A percentile compares a stretch with the other conserved stretches of the same genome.
Evolutionary conservation across 2,329 filamentous ascomycete genomes (phyloP).

Genomic region (Alternaria angustiovoidea): DNA sequence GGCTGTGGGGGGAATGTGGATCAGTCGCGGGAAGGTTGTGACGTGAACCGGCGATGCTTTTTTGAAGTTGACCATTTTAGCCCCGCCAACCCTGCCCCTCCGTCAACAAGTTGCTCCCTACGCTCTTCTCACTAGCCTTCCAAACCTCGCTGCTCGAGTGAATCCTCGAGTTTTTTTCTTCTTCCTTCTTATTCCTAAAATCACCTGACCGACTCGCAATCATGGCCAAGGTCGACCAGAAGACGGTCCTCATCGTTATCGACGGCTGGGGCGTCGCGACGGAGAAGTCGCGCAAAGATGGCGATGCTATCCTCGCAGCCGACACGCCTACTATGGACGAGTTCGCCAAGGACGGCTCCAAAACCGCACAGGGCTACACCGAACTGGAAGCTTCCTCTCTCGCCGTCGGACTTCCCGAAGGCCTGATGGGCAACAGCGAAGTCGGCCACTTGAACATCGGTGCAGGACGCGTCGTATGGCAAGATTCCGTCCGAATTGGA

Average conservation of each 20-base stretch:
- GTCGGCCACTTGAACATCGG: slow-evolving; percentile 99
- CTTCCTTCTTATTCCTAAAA: neutral
- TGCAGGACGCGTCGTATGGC: slow-evolving; percentile 96
- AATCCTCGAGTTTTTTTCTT: neutral
- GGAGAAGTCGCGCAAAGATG: slow-evolving; percentile 80
- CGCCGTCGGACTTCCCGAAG: slow-evolving; percentile 93
- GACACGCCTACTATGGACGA: slow-evolving; percentile 95
- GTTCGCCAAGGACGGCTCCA: slow-evolving; percentile 71
- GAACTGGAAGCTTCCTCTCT: slow-evolving; percentile 95
- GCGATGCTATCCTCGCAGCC: slow-evolving; percentile 94
- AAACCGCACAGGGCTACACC: slow-evolving; percentile 83
- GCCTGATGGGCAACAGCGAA: slow-evolving; percentile 98
- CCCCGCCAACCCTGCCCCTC: slow-evolving; percentile 41
- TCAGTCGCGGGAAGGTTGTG: slow-evolving; percentile 26
- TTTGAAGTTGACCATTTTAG: slow-evolving; percentile 17
- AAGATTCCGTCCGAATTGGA: slow-evolving; percentile 93
- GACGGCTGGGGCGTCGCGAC: slow-evolving; percentile 96
- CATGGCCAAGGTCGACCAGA: slow-evolving; percentile 74
- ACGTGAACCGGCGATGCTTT: slow-evolving; percentile 32
- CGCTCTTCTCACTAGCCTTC: slow-evolving; percentile 4
- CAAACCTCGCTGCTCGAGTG: neutral
- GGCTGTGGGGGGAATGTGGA: slow-evolving; percentile 26
- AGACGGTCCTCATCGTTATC: slow-evolving; percentile 87
- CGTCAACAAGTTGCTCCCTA: slow-evolving; percentile 25
- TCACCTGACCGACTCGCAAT: slow-evolving; percentile 43